Evolutionary conservation across 1,139 yeast genomes (phyloP).

Genomic region (Ogataea hybrid): DNA sequence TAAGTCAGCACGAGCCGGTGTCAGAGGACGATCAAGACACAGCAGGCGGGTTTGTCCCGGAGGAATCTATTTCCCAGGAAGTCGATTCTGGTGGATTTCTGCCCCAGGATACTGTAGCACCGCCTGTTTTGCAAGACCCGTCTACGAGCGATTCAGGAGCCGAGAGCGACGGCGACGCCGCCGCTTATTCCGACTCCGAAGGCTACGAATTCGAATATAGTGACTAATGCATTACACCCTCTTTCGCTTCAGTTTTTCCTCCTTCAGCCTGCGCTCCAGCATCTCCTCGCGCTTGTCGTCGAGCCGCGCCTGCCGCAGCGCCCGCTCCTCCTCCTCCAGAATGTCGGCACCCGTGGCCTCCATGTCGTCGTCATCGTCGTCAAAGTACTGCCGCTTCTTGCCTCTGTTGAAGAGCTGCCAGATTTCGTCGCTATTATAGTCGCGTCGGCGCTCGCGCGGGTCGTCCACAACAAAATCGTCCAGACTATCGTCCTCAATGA

Average conservation of each 20-base stretch:
- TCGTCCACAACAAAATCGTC: conserved; percentile 64
- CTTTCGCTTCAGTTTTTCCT: conserved; percentile 31
- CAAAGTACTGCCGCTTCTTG: conserved; percentile 38
- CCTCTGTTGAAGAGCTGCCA: conserved; percentile 84
- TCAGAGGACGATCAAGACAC: not conserved
- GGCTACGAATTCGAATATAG: conserved; percentile 34
- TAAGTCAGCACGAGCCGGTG: not conserved
- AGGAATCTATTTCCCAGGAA: not conserved
- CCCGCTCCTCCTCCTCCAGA: conserved; percentile 71
- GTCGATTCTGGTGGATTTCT: no score
- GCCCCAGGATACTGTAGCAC: no score
- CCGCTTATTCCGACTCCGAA: conserved; percentile 13
- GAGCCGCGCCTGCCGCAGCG: conserved; percentile 42
- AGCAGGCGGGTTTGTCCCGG: not conserved
- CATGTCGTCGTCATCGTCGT: conserved; percentile 75
- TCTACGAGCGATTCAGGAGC: no score
- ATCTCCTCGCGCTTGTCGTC: conserved; percentile 33
- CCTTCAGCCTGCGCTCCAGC: conserved; percentile 25
- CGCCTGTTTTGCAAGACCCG: no score
- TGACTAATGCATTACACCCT: conserved; percentile 18
- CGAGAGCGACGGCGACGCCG: not conserved
- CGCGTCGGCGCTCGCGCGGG: conserved; percentile 4
- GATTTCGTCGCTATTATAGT: conserved; percentile 76
- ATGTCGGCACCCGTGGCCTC: conserved; percentile 92
- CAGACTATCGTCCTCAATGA: conserved; percentile 39